Evolutionary conservation across 305 asterid genomes (phyloP).

Genomic region (Andrographis paniculata): DNA sequence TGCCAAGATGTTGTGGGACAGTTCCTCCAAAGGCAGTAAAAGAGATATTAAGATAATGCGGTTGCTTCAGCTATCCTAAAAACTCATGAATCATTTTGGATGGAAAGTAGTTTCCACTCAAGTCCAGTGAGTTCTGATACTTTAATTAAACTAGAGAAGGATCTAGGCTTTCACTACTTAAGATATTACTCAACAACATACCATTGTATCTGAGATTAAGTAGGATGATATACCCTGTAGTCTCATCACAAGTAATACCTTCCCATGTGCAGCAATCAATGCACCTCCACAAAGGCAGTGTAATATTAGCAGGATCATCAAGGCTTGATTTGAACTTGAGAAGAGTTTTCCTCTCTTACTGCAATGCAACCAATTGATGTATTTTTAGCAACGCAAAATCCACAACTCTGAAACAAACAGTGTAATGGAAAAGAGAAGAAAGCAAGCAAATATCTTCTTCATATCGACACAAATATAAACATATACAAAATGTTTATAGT

Average conservation of each 20-base stretch:
- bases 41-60: slow-evolving; percentile 10
- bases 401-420: not conserved
- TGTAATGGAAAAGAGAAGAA: not conserved
- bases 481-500: no score
- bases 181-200: no score
- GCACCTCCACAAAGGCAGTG: slow-evolving; percentile 5
- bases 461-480: not conserved
- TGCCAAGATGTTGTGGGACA: slow-evolving; percentile 12
- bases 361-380: not conserved
- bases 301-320: not conserved
- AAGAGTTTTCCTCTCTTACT: slow-evolving; percentile 9
- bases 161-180: no score
- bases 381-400: not conserved
- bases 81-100: slow-evolving; percentile 5
- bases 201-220: not conserved
- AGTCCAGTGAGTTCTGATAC: slow-evolving; percentile 6
- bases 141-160: slow-evolving; percentile 11
- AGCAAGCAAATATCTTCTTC: slow-evolving; percentile 2
- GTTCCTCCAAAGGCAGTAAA: not conserved
- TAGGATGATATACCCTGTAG: not conserved
- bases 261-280: slow-evolving; percentile 6
- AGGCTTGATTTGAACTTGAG: slow-evolving; percentile 7
- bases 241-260: slow-evolving; percentile 12
- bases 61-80: slow-evolving; percentile 6
- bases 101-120: slow-evolving; percentile 1